Evolutionary conservation across 139 green algal genomes (phyloP).

Genomic region (Tetratostichococcus sp.): DNA sequence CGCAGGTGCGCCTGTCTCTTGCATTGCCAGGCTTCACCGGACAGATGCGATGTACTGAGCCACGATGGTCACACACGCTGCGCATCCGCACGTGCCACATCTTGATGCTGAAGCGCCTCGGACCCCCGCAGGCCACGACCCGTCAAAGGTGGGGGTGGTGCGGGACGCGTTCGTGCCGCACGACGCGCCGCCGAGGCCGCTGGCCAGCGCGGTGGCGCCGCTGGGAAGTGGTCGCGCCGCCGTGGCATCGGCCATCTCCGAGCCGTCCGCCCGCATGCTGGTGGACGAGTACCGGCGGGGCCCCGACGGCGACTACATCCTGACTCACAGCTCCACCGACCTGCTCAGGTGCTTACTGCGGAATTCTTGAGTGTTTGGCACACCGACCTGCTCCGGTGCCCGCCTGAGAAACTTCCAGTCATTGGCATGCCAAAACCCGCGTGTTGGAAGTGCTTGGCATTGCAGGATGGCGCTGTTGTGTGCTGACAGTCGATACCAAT

Average conservation of each 20-base stretch:
- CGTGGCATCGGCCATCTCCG: conserved; percentile 26
- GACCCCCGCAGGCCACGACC: conserved; percentile 9
- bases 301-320: conserved; percentile 18
- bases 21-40: too few species aligned
- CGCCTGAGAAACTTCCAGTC: not conserved
- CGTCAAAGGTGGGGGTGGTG: conserved; percentile 49
- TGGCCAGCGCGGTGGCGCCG: conserved; percentile 34
- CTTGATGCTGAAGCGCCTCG: too few species aligned
- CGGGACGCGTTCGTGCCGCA: conserved; percentile 60
- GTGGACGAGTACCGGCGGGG: conserved; percentile 65
- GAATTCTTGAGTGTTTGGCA: too few species aligned
- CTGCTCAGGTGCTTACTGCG: conserved; percentile 35
- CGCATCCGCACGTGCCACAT: not conserved
- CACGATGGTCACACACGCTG: too few species aligned
- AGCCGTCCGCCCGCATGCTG: conserved; percentile 44
- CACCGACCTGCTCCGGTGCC: conserved; percentile 29
- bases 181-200: conserved; percentile 29
- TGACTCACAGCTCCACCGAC: conserved; percentile 36
- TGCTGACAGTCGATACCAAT: too few species aligned
- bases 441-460: too few species aligned
- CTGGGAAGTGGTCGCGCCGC: conserved; percentile 45
- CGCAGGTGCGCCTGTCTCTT: not conserved
- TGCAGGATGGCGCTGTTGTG: too few species aligned
- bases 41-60: too few species aligned
- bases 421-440: too few species aligned